Conservation (phyloP, 257 asterid genomes). For the Capsicum rhomboideum region DNA sequence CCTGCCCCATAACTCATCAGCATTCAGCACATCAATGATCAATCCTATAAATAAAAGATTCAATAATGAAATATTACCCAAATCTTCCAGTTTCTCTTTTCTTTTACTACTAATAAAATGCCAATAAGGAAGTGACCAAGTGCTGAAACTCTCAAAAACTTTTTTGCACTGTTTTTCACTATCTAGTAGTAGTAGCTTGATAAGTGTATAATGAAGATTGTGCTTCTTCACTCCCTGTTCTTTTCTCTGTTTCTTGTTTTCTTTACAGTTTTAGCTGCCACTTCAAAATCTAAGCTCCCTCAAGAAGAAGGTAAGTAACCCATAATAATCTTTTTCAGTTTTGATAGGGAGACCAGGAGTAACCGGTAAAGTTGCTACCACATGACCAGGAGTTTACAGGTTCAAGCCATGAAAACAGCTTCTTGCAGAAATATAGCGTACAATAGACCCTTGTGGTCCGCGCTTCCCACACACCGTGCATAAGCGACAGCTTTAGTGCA, state of each 20-base stretch:
- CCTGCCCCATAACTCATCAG: neutral
- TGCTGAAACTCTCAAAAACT: neutral
- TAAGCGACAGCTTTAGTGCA: too few relatives aligned
- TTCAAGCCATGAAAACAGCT: too few relatives aligned
- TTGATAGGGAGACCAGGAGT: too few relatives aligned
- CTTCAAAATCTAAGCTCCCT: conserved; percentile 30
- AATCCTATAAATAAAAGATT: neutral
- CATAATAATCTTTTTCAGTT: neutral
- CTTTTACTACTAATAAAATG: neutral
- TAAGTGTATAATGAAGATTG: conserved; percentile 1
- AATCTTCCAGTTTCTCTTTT: neutral
- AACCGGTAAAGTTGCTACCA: too few relatives aligned
- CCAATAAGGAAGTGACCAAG: neutral
- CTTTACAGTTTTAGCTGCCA: conserved; percentile 27
- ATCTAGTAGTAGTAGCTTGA: neutral
- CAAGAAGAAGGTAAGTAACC: conserved; percentile 43
- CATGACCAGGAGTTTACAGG: too few relatives aligned
- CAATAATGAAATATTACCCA: neutral
- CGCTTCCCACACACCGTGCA: too few relatives aligned
- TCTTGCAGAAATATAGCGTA: too few relatives aligned
- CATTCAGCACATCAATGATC: neutral
- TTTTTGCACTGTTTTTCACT: neutral
- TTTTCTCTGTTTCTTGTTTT: conserved; percentile 14
- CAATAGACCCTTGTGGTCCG: too few relatives aligned
- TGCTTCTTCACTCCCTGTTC: conserved; percentile 13